phyloP scores from a whole-genome alignment of 768 basidiomycete species.

The Naematelia encephala region DNA sequence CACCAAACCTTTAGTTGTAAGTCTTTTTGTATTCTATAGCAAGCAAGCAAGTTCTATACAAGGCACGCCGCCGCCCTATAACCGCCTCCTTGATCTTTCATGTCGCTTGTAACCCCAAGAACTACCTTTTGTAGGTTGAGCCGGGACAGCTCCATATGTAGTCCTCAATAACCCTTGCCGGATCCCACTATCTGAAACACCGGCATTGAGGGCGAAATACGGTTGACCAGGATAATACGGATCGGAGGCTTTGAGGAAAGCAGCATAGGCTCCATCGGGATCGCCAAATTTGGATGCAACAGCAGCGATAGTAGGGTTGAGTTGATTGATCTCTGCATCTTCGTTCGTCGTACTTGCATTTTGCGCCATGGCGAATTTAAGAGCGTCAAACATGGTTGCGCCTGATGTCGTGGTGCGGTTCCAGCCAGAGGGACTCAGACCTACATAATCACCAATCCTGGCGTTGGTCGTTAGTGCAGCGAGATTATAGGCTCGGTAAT shows the following conservation, averaged over 20 bases:
- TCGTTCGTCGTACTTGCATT: slow-evolving; percentile 55
- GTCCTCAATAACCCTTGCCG: slow-evolving; percentile 9
- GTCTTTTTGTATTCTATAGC: too few species aligned
- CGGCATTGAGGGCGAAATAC: slow-evolving; percentile 10
- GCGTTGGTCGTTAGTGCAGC: slow-evolving; percentile 65
- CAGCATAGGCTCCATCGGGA: slow-evolving; percentile 57
- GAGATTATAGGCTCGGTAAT: slow-evolving; percentile 67
- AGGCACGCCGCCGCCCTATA: neutral
- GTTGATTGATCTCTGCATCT: slow-evolving; percentile 48
- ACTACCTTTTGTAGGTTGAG: neutral
- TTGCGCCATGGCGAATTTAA: slow-evolving; percentile 58
- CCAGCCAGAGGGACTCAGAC: slow-evolving; percentile 53
- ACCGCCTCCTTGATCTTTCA: neutral
- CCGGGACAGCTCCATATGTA: slow-evolving; percentile 1
- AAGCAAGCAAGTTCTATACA: too few species aligned
- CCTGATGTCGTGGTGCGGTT: slow-evolving; percentile 55
- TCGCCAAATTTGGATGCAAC: slow-evolving; percentile 64
- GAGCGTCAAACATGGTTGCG: slow-evolving; percentile 60
- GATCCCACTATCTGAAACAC: slow-evolving; percentile 5
- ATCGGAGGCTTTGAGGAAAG: slow-evolving; percentile 50
- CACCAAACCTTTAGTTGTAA: too few species aligned
- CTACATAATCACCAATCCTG: slow-evolving; percentile 59
- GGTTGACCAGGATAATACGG: slow-evolving; percentile 17
- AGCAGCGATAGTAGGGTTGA: slow-evolving; percentile 61
- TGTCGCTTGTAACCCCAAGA: neutral